phyloP scores from a whole-genome alignment of 306 rosid species.

The Vachellia collinsii region DNA sequence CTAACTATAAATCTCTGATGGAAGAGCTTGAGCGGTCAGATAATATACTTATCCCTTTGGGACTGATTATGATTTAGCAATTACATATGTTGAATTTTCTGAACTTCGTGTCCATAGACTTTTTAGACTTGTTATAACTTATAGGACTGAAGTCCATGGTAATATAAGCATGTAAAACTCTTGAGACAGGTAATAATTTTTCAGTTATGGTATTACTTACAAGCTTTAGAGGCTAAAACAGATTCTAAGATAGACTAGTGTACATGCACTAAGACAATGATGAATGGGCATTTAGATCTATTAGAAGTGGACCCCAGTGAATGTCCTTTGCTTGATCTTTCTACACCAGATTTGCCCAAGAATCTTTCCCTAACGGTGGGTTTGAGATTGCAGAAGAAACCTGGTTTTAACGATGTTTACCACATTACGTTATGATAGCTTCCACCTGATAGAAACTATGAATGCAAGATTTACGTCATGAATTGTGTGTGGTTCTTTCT shows the following conservation, averaged over 20 bases:
- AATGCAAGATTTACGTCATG: background rate
- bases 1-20: background rate
- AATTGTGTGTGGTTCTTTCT: background rate
- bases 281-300: background rate
- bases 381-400: background rate
- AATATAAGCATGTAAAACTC: background rate
- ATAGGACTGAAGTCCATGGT: background rate
- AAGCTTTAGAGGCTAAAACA: background rate
- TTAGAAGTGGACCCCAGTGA: background rate
- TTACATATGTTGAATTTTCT: background rate
- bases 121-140: background rate
- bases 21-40: background rate
- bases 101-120: background rate
- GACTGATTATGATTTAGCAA: background rate
- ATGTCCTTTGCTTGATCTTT: conserved; percentile 4
- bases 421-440: background rate
- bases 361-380: background rate
- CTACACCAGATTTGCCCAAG: background rate
- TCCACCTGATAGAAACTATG: background rate
- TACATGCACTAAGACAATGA: background rate
- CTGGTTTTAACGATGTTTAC: background rate
- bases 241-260: background rate
- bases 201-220: background rate
- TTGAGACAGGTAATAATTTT: background rate
- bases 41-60: background rate